These are phyloP conservation scores for Gossypium lobatum DNA, from an alignment of 441 rosid genomes.

Conservation along the genomic window DNA sequence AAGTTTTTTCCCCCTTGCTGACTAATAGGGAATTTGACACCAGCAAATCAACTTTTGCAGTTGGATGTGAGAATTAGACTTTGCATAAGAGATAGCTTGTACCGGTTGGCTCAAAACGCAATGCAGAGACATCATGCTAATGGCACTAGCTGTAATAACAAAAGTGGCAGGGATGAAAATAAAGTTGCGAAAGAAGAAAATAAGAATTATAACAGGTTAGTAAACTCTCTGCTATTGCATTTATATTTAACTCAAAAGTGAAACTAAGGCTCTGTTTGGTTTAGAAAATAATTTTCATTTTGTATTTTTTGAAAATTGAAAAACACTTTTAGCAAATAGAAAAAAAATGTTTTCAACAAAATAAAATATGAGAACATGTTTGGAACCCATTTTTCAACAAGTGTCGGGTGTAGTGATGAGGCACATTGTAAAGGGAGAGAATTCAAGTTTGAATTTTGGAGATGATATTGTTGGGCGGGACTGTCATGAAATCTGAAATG, in stretches of 20 bases:
- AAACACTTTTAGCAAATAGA: neutral
- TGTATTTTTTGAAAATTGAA: neutral
- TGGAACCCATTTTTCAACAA: neutral
- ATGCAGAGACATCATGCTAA: conserved; percentile 56
- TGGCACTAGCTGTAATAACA: conserved; percentile 51
- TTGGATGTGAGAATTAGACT: conserved; percentile 70
- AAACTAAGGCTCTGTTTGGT: neutral
- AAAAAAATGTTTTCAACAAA: neutral
- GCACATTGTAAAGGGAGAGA: neutral
- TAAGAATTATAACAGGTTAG: conserved; percentile 45
- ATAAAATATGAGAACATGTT: neutral
- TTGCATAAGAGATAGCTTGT: conserved; percentile 91
- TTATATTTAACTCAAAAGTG: neutral
- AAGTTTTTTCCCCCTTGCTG: conserved; percentile 21
- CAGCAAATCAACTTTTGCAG: conserved; percentile 40
- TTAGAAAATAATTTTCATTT: neutral
- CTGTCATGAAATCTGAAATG: neutral
- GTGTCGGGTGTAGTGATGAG: neutral
- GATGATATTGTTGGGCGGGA: neutral
- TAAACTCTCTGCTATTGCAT: conserved; percentile 11
- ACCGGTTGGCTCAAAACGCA: conserved; percentile 87
- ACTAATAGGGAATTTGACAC: conserved; percentile 20
- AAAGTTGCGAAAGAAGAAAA: conserved; percentile 41
- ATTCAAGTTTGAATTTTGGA: neutral
- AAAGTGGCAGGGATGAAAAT: conserved; percentile 44